Base-by-base conservation (phyloP, 2,329 filamentous ascomycete genomes). In the Sphaerulina musiva region DNA sequence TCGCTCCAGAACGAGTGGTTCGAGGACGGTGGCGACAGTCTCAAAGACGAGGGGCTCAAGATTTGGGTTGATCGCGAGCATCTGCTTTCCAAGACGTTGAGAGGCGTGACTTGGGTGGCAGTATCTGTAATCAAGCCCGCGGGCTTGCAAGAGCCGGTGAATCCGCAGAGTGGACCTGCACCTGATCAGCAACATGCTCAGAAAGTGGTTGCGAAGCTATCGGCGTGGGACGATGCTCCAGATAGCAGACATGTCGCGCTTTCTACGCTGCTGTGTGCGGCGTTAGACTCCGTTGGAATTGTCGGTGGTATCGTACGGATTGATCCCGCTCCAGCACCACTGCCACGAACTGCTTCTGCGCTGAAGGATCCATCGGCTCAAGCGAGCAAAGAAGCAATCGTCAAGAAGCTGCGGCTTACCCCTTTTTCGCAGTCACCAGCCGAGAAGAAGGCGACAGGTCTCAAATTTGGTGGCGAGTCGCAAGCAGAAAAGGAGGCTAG, bases 91-190 rank as follows among this genome's bases (percentile, higher is more conserved):
- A 87, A 85, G 62, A 82, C 85, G 9, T 79, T 96, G 44, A 82
- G 85, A 61, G 89, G 89, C 0, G 78, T 87, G 9, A 86, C 80
- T 47, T 95, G 84, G 76, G 90, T 86, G 1, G 78, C 80, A 11
- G 85, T 96, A n/a, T 85, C 87, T n/a, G 75, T 96, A n/a, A 80
- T 97, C 49, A 87, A 85, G 62, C 90, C 92, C 36, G 83, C 85
- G 11, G 88, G 86, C 2, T 73, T 95, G 23, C 83, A 90, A 60
- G 78, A 83, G 53, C 81, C 85, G 0, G 72, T 84, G 1, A 87
- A 90, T 64, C 81, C 86, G 46, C 86, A 92, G 60, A 83, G 83
- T 52, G 85, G 87, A 48, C 78, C 80, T 20, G 76, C 73, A 63
- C 73, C 86, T 65, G 75, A 80, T 62, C 74, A 82, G 32, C 77